A percentile compares a stretch with the other conserved stretches of the same genome.
Conservation (phyloP, 2,329 filamentous ascomycete genomes). For the Xylariaceae sp. region DNA sequence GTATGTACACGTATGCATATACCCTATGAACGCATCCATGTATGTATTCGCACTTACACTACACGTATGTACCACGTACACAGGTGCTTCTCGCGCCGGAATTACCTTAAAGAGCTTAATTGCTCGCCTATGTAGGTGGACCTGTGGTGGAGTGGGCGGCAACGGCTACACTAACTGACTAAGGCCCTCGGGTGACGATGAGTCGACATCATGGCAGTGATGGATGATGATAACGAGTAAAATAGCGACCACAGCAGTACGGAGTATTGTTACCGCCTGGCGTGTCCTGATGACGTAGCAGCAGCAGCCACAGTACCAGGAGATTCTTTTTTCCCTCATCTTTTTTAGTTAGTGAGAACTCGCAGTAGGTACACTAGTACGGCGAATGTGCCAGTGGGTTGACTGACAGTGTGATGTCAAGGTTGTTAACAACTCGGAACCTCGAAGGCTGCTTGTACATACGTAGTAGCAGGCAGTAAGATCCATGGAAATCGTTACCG, state of each 20-base stretch:
- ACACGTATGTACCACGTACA: background rate
- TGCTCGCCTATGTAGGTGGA: slow-evolving; percentile 1
- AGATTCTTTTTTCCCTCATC: background rate
- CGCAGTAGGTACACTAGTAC: too few species aligned
- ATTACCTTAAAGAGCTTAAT: background rate
- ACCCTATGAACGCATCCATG: background rate
- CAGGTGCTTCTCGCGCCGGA: background rate
- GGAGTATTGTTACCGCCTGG: background rate
- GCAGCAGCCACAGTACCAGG: background rate
- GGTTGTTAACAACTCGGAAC: background rate
- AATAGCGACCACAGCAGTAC: background rate
- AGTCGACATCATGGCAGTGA: slow-evolving; percentile 22
- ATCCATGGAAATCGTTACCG: background rate
- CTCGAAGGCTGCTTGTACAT: background rate
- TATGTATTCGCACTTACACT: background rate
- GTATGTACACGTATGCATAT: background rate
- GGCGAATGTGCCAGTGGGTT: background rate
- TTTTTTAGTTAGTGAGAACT: too few species aligned
- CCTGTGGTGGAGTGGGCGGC: slow-evolving; percentile 14
- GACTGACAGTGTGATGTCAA: background rate
- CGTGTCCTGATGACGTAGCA: background rate
- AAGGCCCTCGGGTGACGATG: slow-evolving; percentile 21
- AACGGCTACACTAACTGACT: background rate
- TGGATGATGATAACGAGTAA: slow-evolving; percentile 4
- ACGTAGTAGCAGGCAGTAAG: too few species aligned